phyloP scores from a whole-genome alignment of 192 early-diverging fungal genomes.

The Rhizoclosmatium sp. region DNA sequence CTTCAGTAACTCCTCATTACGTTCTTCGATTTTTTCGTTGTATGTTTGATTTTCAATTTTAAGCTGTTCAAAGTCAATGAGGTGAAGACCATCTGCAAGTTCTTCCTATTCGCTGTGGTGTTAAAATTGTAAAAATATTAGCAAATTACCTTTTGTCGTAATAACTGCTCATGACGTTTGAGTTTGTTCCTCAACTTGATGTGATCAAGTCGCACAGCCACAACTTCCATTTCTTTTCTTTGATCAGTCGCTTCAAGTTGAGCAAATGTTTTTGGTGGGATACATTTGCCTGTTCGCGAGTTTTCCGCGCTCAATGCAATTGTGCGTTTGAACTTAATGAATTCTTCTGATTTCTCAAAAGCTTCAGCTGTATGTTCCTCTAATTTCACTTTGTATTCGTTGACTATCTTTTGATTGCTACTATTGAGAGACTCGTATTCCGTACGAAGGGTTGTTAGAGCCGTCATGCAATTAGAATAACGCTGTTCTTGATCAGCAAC shows the following conservation, averaged over 20 bases:
- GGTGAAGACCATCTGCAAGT: conserved; percentile 67
- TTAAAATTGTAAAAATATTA: not conserved
- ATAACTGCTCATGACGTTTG: conserved; percentile 56
- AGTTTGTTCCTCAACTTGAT: conserved; percentile 69
- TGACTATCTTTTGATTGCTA: conserved; percentile 47
- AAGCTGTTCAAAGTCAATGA: conserved; percentile 73
- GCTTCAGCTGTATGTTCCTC: conserved; percentile 54
- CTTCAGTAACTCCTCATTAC: conserved; percentile 69
- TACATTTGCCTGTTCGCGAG: conserved; percentile 57
- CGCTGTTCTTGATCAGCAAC: conserved; percentile 60
- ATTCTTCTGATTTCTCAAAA: conserved; percentile 55
- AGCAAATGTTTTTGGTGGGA: conserved; percentile 57
- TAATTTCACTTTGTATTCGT: conserved; percentile 55
- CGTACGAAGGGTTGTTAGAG: conserved; percentile 45
- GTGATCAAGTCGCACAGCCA: conserved; percentile 63
- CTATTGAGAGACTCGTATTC: conserved; percentile 48
- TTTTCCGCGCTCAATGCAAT: conserved; percentile 61
- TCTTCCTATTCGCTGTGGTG: conserved; percentile 52
- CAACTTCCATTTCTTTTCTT: conserved; percentile 65
- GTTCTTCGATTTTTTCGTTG: conserved; percentile 73
- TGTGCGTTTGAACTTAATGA: conserved; percentile 55
- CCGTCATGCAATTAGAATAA: conserved; percentile 53
- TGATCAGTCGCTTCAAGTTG: conserved; percentile 57
- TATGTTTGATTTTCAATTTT: conserved; percentile 73
- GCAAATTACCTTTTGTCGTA: conserved; percentile 58